These are phyloP conservation scores for Fusarium sp. DNA, from an alignment of 2,329 filamentous ascomycete genomes.

Conservation along the genomic window DNA sequence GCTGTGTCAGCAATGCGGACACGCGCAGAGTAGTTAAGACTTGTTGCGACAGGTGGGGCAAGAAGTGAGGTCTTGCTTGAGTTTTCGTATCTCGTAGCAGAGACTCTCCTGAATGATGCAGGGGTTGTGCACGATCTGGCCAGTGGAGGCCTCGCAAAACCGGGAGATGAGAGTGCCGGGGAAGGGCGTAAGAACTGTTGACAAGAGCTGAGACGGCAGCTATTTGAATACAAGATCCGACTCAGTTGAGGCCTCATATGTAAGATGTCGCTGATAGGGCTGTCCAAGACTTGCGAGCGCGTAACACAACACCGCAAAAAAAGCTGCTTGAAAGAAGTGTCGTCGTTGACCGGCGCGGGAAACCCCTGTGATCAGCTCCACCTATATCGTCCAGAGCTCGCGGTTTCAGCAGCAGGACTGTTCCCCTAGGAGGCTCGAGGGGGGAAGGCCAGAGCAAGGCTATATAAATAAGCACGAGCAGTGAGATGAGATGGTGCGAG, in stretches of 20 bases:
- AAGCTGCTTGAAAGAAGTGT: slow-evolving; percentile 28
- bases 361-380: slow-evolving; percentile 33
- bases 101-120: slow-evolving; percentile 17
- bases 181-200: slow-evolving; percentile 16
- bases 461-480: slow-evolving; percentile 16
- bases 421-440: slow-evolving; percentile 8
- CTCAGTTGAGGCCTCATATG: slow-evolving; percentile 40
- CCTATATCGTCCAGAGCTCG: slow-evolving; percentile 19
- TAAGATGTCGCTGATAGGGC: slow-evolving; percentile 18
- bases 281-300: slow-evolving; percentile 25
- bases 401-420: slow-evolving; percentile 5
- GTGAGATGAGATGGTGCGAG: slow-evolving; percentile 22
- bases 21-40: neutral
- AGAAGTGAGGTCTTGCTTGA: neutral
- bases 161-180: slow-evolving; percentile 29
- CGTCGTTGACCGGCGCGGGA: slow-evolving; percentile 35
- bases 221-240: slow-evolving; percentile 27
- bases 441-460: neutral
- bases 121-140: slow-evolving; percentile 22
- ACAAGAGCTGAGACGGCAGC: slow-evolving; percentile 10
- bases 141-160: slow-evolving; percentile 25
- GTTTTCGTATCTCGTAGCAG: slow-evolving; percentile 12
- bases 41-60: neutral
- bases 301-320: slow-evolving; percentile 31
- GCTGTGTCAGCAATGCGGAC: neutral